Percentiles rank a stretch among this genome's conserved stretches.
Evolutionary conservation across 805 yeast genomes (phyloP).

Genomic region (Candida odintsovae): DNA sequence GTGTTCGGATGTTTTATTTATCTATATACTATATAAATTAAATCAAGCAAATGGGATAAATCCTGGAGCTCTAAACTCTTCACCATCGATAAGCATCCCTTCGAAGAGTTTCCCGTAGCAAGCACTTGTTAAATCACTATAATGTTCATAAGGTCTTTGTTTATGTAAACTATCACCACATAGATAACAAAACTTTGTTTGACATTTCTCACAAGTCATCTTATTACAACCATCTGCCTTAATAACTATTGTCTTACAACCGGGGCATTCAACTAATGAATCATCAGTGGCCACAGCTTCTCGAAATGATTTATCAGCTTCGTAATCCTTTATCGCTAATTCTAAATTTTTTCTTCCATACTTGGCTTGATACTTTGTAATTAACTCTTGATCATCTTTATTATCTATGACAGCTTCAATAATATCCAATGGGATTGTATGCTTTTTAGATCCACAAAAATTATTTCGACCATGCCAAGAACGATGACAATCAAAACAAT

Average conservation of each 20-base stretch:
- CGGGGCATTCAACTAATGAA: conserved; percentile 45
- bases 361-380: conserved; percentile 29
- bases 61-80: neutral
- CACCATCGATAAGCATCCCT: conserved; percentile 38
- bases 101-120: conserved; percentile 50
- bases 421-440: conserved; percentile 26
- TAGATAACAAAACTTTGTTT: conserved; percentile 44
- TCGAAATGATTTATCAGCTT: conserved; percentile 42
- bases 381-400: conserved; percentile 26
- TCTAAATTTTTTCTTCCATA: conserved; percentile 42
- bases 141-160: conserved; percentile 49
- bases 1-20: neutral
- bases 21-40: no score
- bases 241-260: conserved; percentile 43
- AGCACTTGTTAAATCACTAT: conserved; percentile 30
- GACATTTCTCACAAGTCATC: conserved; percentile 50
- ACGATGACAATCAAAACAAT: conserved; percentile 49
- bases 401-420: conserved; percentile 15
- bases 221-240: conserved; percentile 61
- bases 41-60: neutral
- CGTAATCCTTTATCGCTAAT: conserved; percentile 37
- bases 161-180: conserved; percentile 40
- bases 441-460: conserved; percentile 35
- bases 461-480: conserved; percentile 57
- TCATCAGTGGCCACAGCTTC: conserved; percentile 36